Base-by-base conservation (phyloP, 2,329 filamentous ascomycete genomes). In the Onygenales sp. region DNA sequence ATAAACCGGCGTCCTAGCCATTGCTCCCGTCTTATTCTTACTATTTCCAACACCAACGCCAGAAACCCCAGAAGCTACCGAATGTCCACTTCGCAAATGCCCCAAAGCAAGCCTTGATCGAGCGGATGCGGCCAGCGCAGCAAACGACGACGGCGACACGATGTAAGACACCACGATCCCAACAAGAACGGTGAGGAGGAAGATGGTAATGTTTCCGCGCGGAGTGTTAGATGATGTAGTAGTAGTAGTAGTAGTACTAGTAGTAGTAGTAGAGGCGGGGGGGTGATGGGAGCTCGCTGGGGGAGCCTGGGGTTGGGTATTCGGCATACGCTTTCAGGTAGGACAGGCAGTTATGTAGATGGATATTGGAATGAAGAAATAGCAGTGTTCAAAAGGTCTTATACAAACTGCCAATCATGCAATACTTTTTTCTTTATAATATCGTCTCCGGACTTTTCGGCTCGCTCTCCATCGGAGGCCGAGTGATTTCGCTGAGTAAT, bases 1-100 rank as follows among this genome's bases (percentile, higher is more conserved):
- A 58, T 79, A 80, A 49, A 79, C 69, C 9, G 77, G 78, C 9
- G 75, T 79, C 49, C 63, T 67, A 58, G 9, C 39, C n/a, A 5
- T 7, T 11, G 33, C 8, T 9, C 6, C 3, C 44, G 31, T 51
- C 31, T 10, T 41, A 11, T 13, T 33, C 21, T 13, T 17, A 49
- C n/a, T 14, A 27, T 17, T 14, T 14, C 17, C 42, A n/a, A 7
- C 9, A 41, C 5, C 27, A 27, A 9, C 42, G 43, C n/a, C 21
- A 21, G 21, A 27, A 27, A 27, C 21, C 21, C 21, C 21, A 27
- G 17, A 17, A 17, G 21, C 21, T 27, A 27, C 21, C 3, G 21
- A 27, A 27, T 27, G 21, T 27, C 21, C 21, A 5, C 21, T 27
- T 27, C 21, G 21, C 21, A 27, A 27, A 3, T 1, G 21, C 1